A percentile compares a stretch with the other conserved stretches of the same genome.
These are phyloP conservation scores for Diaporthe velutina DNA, from an alignment of 2,329 filamentous ascomycete genomes.

Conservation along the genomic window DNA sequence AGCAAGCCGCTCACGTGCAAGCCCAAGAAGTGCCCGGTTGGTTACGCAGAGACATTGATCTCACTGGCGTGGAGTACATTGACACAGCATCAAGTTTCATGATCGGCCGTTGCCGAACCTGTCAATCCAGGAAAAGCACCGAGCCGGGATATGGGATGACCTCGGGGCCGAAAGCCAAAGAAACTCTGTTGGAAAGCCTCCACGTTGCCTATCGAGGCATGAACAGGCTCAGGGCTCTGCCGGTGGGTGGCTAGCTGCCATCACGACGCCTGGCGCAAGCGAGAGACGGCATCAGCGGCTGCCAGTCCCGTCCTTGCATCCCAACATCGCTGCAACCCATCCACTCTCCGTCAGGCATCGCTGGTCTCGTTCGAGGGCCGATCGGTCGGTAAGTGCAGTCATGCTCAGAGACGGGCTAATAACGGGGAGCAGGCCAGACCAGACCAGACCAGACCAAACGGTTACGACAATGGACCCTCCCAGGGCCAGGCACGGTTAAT, in stretches of 20 bases:
- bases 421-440: slow-evolving; percentile 35
- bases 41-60: slow-evolving; percentile 41
- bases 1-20: slow-evolving; percentile 43
- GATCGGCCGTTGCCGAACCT: slow-evolving; percentile 48
- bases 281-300: slow-evolving; percentile 26
- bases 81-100: slow-evolving; percentile 41
- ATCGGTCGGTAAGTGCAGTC: slow-evolving; percentile 15
- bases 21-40: slow-evolving; percentile 41
- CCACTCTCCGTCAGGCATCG: slow-evolving; percentile 26
- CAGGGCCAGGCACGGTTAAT: slow-evolving; percentile 46
- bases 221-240: slow-evolving; percentile 11
- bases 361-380: slow-evolving; percentile 28
- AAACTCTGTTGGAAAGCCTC: slow-evolving; percentile 26
- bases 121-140: slow-evolving; percentile 44
- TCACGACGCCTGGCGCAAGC: slow-evolving; percentile 19
- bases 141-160: slow-evolving; percentile 32
- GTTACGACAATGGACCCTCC: slow-evolving; percentile 44
- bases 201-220: slow-evolving; percentile 17
- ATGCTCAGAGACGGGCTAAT: slow-evolving; percentile 30
- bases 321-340: slow-evolving; percentile 21
- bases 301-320: slow-evolving; percentile 14
- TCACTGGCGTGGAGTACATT: slow-evolving; percentile 35
- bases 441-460: slow-evolving; percentile 36
- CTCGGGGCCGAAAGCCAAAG: slow-evolving; percentile 46
- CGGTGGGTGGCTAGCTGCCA: slow-evolving; percentile 30